Evolutionary conservation across 129 eudicot genomes (phyloP), one percentile per base, ranked within the genome.

Genomic region (Sambucus nigra): DNA sequence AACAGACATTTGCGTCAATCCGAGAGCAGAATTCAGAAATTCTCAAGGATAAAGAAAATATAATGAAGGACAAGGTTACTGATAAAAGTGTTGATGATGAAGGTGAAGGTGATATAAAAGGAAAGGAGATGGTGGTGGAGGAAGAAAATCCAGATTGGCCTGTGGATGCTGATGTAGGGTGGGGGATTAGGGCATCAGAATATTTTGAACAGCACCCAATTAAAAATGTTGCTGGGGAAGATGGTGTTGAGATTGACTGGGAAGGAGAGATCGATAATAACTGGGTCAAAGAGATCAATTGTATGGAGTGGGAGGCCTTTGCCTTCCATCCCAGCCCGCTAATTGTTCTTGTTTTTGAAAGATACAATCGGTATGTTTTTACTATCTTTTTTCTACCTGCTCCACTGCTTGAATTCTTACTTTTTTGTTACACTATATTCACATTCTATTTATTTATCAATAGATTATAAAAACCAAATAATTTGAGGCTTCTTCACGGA

Each of bases 321-420:
- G 99, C 94, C 27, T 92, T 92, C 51, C 99, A 86, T 69, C 99
- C 99, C 1, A 92, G 96, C 53, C 96, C 96, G 13, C 73, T 92
- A 14, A 75, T 92, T 20, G 94, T 92, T 48, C 82, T 92, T 12
- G 96, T 92, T 24, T 92, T 92, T 21, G 99, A 92, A 59, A 73
- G 96, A 63, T 92, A 92, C 60, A 92, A 86, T 61, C 73, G 94
- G 99, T 68, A 47, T 47, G 41, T 68, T 46, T 51, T 38, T 15
- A n/a, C 8, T 27, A 15, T 20, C 41, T 60, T 15, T 20, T 25
- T 6, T 53, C n/a, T 24, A 25, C 28, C 35, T 5, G 9, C 24
- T 25, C 24, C 25, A 41, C 14, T 0, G 1, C 14, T 48, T 32
- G 32, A 23, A 49, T 2, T n/a, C 1, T 3, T 8, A 18, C n/a